These are phyloP conservation scores for Lactarius evosmus DNA, from an alignment of 768 basidiomycete genomes.

Conservation along the genomic window DNA sequence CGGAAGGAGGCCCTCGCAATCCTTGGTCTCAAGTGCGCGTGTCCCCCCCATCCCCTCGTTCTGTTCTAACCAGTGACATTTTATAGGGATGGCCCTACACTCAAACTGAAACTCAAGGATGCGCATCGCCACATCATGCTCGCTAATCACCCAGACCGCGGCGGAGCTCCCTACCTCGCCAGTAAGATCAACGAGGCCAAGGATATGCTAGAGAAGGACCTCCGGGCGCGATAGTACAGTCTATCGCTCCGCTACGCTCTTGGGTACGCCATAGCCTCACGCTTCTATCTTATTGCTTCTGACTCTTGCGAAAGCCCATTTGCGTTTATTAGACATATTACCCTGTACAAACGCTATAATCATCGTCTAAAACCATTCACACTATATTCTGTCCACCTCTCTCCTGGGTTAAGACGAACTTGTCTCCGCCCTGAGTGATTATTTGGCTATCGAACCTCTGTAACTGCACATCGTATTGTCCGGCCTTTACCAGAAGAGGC, in stretches of 20 bases:
- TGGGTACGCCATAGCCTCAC: neutral
- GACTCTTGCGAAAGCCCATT: neutral
- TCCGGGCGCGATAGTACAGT: conserved; percentile 42
- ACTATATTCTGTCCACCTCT: neutral
- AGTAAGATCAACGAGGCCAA: conserved; percentile 99
- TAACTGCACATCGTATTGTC: neutral
- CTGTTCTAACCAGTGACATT: neutral
- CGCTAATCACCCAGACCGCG: conserved; percentile 97
- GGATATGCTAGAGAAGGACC: conserved; percentile 82
- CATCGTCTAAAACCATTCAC: conserved; percentile 2
- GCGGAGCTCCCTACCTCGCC: conserved; percentile 96
- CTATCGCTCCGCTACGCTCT: conserved; percentile 4
- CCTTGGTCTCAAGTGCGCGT: conserved; percentile 84
- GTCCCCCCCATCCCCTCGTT: conserved; percentile 12
- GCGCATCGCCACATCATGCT: conserved; percentile 97
- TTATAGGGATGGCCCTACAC: conserved; percentile 70
- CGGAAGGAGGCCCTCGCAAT: conserved; percentile 88
- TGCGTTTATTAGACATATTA: conserved; percentile 9
- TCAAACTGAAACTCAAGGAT: conserved; percentile 84
- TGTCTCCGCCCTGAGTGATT: neutral
- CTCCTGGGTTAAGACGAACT: neutral
- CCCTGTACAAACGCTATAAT: conserved; percentile 12
- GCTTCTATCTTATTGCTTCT: neutral
- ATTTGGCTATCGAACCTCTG: neutral
- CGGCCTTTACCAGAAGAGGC: neutral